Conservation (phyloP, 257 asterid species). For the Solanum arcanum region DNA sequence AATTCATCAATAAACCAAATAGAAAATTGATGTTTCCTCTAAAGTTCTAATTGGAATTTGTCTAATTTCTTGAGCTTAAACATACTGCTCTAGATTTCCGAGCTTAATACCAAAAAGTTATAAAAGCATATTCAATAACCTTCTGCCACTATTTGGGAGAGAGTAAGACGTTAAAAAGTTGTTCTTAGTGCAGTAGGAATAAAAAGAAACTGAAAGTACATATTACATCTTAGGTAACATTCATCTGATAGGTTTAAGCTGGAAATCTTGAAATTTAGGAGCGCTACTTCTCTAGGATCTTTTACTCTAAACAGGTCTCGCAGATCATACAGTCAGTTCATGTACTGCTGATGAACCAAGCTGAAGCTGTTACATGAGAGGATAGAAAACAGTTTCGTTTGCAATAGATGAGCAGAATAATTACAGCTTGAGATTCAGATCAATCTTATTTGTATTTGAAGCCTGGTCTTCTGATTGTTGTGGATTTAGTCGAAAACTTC, state of each 20-base stretch:
- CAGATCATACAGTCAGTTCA: neutral
- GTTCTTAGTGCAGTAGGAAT: neutral
- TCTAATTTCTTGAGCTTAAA: neutral
- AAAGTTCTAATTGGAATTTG: neutral
- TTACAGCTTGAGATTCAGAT: conserved; percentile 81
- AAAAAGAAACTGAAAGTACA: neutral
- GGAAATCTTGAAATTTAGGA: neutral
- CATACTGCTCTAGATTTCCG: neutral
- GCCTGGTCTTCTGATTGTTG: conserved; percentile 36
- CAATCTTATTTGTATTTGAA: conserved; percentile 35
- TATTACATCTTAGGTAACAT: neutral
- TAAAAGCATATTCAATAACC: neutral
- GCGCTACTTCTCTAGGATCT: neutral
- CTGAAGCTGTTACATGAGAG: neutral
- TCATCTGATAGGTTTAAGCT: neutral
- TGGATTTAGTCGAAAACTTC: conserved; percentile 54
- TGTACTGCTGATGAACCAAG: neutral
- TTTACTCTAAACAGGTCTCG: neutral
- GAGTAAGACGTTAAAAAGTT: neutral
- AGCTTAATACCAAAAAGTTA: neutral
- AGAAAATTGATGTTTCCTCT: neutral
- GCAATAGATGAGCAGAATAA: neutral
- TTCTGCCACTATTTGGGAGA: neutral
- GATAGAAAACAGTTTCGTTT: neutral
- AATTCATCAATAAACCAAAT: neutral